These are phyloP conservation scores for Mycena vitilis DNA, from an alignment of 768 basidiomycete species.

Conservation along the genomic window DNA sequence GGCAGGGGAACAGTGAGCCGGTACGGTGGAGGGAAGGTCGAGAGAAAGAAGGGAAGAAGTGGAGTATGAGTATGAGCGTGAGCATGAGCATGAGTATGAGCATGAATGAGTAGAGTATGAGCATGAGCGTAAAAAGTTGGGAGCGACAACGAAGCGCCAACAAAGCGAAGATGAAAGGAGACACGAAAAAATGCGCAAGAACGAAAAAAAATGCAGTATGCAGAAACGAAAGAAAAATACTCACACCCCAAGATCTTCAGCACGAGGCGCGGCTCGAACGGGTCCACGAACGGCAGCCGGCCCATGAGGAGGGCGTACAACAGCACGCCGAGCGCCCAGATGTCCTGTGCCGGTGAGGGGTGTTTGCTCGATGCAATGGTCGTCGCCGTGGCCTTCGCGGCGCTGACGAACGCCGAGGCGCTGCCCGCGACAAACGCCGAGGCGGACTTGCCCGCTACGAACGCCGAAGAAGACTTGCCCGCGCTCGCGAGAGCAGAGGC, in stretches of 20 bases:
- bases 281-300: conserved; percentile 86
- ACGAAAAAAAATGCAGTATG: conserved; percentile 25
- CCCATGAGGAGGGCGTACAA: conserved; percentile 89
- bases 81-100: neutral
- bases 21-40: neutral
- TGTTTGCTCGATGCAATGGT: conserved; percentile 13
- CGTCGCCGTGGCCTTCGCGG: neutral
- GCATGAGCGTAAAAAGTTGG: too few relatives aligned
- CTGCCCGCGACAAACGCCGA: conserved; percentile 34
- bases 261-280: conserved; percentile 91
- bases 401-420: conserved; percentile 28
- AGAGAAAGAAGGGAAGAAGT: neutral
- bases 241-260: conserved; percentile 91
- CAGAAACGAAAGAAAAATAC: conserved; percentile 23
- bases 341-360: conserved; percentile 84
- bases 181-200: too few relatives aligned
- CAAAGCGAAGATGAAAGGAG: too few relatives aligned
- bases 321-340: conserved; percentile 95
- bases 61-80: neutral
- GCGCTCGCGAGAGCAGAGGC: conserved; percentile 43
- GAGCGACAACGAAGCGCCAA: too few relatives aligned
- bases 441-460: conserved; percentile 30
- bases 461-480: conserved; percentile 30
- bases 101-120: neutral
- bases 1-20: neutral